Percentiles rank a stretch among this genome's conserved stretches.
Evolutionary conservation across 768 basidiomycete genomes (phyloP).

Genomic region (Amanita thiersii): DNA sequence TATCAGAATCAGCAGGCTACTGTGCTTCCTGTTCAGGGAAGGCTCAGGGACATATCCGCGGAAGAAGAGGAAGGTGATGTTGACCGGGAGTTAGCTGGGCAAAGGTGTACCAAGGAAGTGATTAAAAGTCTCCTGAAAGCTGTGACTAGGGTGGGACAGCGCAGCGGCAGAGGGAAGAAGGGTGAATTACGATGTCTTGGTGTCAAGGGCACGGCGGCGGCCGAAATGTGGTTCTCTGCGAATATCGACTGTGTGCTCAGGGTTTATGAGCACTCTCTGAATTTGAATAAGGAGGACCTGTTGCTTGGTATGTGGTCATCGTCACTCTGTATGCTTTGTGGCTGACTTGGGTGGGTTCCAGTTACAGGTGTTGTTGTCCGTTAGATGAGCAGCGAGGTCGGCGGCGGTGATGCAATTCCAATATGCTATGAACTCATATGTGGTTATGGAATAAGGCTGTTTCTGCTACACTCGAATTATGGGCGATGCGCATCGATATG

Average conservation of each 20-base stretch:
- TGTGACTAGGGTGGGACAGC: not conserved
- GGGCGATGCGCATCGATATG: too few relatives aligned
- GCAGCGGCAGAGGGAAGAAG: not conserved
- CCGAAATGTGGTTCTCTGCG: slow-evolving; percentile 4
- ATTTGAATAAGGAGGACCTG: not conserved
- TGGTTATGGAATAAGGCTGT: not conserved
- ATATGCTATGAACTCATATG: too few relatives aligned
- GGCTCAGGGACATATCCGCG: not conserved
- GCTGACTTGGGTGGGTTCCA: too few relatives aligned
- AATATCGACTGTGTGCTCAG: not conserved
- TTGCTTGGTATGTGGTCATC: slow-evolving; percentile 6
- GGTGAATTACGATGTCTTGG: slow-evolving; percentile 1
- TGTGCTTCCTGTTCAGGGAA: not conserved
- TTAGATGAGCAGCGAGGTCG: too few relatives aligned
- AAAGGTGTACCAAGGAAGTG: not conserved
- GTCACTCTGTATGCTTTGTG: too few relatives aligned
- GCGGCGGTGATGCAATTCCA: too few relatives aligned
- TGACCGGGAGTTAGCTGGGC: not conserved
- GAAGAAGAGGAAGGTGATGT: not conserved
- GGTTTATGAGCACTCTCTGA: not conserved
- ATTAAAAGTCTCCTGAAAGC: not conserved
- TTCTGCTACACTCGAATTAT: too few relatives aligned
- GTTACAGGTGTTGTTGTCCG: not conserved
- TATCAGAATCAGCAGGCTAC: not conserved
- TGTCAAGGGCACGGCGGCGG: not conserved